Evolutionary conservation across 2,329 filamentous ascomycete species (phyloP).

Genomic region (Didymella keratinophila): DNA sequence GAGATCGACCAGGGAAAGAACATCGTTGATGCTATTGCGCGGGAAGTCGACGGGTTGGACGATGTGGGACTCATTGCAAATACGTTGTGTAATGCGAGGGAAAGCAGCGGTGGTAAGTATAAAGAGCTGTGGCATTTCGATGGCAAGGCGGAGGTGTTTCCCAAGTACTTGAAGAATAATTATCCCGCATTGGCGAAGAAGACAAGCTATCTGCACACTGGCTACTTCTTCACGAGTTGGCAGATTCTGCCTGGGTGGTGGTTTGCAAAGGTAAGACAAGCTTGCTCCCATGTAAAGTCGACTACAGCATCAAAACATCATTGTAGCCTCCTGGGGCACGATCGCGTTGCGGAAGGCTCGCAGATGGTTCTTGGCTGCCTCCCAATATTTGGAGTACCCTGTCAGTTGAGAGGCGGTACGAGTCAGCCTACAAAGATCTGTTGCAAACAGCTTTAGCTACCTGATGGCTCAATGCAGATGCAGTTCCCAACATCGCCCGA

Average conservation of each 20-base stretch:
- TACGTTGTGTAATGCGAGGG: neutral
- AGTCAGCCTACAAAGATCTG: neutral
- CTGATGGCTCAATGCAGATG: neutral
- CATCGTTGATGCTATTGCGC: neutral
- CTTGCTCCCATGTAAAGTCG: neutral
- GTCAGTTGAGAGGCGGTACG: neutral
- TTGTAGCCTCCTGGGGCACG: neutral
- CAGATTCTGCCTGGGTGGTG: neutral
- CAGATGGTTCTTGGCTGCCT: neutral
- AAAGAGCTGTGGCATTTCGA: neutral
- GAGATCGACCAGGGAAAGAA: neutral
- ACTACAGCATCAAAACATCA: neutral
- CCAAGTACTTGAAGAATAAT: neutral
- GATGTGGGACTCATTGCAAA: neutral
- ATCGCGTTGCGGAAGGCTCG: neutral
- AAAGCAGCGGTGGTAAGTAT: neutral
- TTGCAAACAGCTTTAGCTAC: neutral
- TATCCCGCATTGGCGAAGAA: neutral
- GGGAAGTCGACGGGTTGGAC: neutral
- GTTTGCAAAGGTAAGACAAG: neutral
- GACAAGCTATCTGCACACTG: neutral
- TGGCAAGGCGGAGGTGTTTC: neutral
- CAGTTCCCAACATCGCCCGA: neutral
- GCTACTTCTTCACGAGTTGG: neutral
- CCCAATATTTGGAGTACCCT: neutral